Evolutionary conservation across 2,329 filamentous ascomycete species (phyloP).

Genomic region (Ilyonectria robusta): DNA sequence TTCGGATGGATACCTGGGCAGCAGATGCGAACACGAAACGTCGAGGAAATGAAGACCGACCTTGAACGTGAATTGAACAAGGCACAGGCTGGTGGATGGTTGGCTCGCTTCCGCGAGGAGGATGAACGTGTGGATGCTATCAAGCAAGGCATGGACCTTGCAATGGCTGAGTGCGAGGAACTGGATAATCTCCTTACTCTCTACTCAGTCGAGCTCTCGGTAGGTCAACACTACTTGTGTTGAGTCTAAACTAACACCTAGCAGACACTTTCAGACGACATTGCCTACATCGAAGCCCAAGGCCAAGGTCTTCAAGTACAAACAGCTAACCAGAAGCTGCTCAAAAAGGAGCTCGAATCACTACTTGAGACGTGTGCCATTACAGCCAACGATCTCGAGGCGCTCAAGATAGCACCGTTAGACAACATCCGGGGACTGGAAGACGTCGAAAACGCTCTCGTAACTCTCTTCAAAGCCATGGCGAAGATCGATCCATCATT

Average conservation of each 20-base stretch:
- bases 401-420: conserved; percentile 80
- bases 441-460: conserved; percentile 82
- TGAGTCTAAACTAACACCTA: conserved; percentile 30
- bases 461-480: conserved; percentile 92
- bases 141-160: conserved; percentile 86
- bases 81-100: conserved; percentile 93
- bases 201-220: conserved; percentile 93
- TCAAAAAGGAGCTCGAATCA: conserved; percentile 90
- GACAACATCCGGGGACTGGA: conserved; percentile 79
- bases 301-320: conserved; percentile 97
- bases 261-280: conserved; percentile 93
- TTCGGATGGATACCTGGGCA: conserved; percentile 89
- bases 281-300: conserved; percentile 97
- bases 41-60: conserved; percentile 86
- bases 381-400: conserved; percentile 79
- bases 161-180: conserved; percentile 96
- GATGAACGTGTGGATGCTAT: conserved; percentile 92
- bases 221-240: conserved; percentile 60
- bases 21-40: conserved; percentile 79
- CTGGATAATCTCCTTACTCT: conserved; percentile 93
- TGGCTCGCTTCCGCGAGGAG: conserved; percentile 86
- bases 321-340: conserved; percentile 94
- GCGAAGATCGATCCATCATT: conserved; percentile 91
- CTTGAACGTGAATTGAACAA: conserved; percentile 90
- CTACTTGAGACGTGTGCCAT: conserved; percentile 94